phyloP scores from a whole-genome alignment of 805 yeast species.

The Lipomyces mesembrius region DNA sequence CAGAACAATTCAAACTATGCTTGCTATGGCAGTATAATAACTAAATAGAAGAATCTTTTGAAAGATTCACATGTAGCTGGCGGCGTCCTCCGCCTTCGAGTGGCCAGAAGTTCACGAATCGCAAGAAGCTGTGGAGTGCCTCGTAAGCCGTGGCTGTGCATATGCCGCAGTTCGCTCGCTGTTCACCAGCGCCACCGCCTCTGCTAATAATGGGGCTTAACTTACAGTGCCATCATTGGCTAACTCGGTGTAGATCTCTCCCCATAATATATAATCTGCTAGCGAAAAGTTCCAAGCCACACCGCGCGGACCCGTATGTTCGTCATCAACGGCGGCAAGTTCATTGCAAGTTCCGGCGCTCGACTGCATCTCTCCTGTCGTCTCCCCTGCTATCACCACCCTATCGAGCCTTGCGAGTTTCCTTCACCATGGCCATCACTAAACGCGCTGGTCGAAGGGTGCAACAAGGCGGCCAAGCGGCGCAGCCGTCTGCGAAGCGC shows the following conservation, averaged over 20 bases:
- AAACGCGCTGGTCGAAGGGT: conserved; percentile 39
- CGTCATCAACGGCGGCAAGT: not conserved
- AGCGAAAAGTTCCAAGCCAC: not conserved
- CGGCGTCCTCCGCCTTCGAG: no score
- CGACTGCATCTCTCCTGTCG: not conserved
- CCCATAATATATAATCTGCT: not conserved
- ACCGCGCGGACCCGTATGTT: not conserved
- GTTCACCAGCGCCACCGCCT: not conserved
- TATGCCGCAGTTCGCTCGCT: not conserved
- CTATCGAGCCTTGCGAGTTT: not conserved
- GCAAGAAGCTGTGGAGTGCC: not conserved
- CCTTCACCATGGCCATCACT: conserved; percentile 37
- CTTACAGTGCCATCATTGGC: not conserved
- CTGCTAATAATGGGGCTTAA: not conserved
- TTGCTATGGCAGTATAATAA: no score
- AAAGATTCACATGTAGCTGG: no score
- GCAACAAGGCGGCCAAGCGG: conserved; percentile 41
- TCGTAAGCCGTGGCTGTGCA: conserved; percentile 1
- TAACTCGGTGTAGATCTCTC: not conserved
- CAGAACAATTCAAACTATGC: no score
- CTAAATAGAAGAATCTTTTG: no score
- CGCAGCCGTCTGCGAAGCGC: conserved; percentile 39
- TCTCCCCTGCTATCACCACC: not conserved
- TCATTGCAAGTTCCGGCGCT: not conserved
- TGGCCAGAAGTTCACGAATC: no score